Evolutionary conservation across 768 basidiomycete genomes (phyloP), one percentile per base, ranked within the genome.

Genomic region (Suillus sp.): DNA sequence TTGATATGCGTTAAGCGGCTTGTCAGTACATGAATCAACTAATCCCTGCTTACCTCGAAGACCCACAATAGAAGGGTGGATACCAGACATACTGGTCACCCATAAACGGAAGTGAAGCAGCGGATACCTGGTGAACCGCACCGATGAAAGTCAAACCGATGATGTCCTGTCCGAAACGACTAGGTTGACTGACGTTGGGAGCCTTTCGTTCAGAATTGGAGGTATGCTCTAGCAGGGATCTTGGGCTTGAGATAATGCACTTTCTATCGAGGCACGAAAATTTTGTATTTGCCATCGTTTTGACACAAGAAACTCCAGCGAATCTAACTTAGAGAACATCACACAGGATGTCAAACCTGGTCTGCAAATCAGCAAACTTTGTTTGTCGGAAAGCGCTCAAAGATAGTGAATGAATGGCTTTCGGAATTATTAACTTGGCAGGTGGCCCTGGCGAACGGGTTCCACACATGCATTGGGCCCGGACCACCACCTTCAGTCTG

Each of bases 51-150:
- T 22, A 56, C 54, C 22, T 56, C 16, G 54, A 56, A 56, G 54
- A 56, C 22, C 34, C 53, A n/a, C 13, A 34, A 35, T 13, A 4
- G 35, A 53, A 30, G 27, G 8, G 27, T 50, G 27, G 25, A 6
- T 22, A 37, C 14, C 14, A 37, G 34, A 22, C 54, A 55, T 55
- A 22, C 35, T 55, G 14, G 6, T 37, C 34, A 22, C 20, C 54
- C 54, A 56, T 56, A 56, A 56, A 56, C 37, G 54, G 22, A 22
- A 37, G 3, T 9, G 53, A 22, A 35, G 54, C 22, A 35, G 54
- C 54, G n/a, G 54, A 55, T 55, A 22, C 22, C 54, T 3, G 14
- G 14, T 16, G 54, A 22, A 56, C 54, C 22, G n/a, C 54, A 22
- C 16, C 14, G 16, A 25, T 4, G 9, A 25, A 37, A 16, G 32